These are phyloP conservation scores for Diatrype stigma DNA, from an alignment of 2,329 filamentous ascomycete genomes.

Conservation along the genomic window DNA sequence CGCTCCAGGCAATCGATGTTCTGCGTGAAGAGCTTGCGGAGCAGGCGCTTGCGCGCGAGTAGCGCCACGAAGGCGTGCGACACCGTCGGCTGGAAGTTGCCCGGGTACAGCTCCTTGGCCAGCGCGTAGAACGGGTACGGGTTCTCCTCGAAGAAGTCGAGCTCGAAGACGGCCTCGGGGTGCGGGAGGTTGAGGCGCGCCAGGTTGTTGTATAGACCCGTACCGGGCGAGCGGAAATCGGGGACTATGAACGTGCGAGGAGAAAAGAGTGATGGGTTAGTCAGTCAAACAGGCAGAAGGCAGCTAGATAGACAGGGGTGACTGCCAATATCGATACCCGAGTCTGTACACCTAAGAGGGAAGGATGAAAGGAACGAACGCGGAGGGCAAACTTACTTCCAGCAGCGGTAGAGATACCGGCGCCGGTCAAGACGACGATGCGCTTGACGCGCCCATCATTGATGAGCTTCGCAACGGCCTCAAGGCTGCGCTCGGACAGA, in stretches of 20 bases:
- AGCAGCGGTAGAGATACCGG: conserved; percentile 76
- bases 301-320: no score
- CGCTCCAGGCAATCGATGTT: conserved; percentile 97
- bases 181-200: conserved; percentile 80
- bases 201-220: conserved; percentile 90
- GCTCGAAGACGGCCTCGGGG: conserved; percentile 91
- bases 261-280: background rate
- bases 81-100: conserved; percentile 81
- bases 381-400: conserved; percentile 44
- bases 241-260: conserved; percentile 58
- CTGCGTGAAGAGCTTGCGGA: conserved; percentile 89
- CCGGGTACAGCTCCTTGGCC: conserved; percentile 88
- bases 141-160: conserved; percentile 78
- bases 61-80: conserved; percentile 86
- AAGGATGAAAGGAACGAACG: background rate
- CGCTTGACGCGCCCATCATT: conserved; percentile 60
- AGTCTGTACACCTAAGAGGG: background rate
- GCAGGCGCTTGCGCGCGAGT: conserved; percentile 70
- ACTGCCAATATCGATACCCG: no score
- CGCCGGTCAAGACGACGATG: conserved; percentile 87
- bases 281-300: background rate
- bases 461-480: conserved; percentile 77
- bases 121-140: conserved; percentile 90
- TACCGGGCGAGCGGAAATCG: conserved; percentile 90
- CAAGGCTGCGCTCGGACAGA: conserved; percentile 64